phyloP scores from a whole-genome alignment of 257 asterid species.

The Petrea volubilis region DNA sequence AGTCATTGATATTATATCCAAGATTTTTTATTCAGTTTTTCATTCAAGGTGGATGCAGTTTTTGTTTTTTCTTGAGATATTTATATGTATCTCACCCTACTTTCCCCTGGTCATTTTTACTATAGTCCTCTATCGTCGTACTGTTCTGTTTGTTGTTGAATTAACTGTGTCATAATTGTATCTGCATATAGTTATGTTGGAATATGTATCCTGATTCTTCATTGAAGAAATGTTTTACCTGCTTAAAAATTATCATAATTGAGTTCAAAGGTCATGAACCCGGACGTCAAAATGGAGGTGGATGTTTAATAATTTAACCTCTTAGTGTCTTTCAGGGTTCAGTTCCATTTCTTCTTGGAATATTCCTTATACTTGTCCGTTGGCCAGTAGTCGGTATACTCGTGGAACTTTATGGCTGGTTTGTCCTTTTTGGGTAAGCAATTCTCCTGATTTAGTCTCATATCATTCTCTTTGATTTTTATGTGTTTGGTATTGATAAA shows the following conservation, averaged over 20 bases:
- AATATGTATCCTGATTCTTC: neutral
- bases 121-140: neutral
- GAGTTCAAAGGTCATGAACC: neutral
- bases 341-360: slow-evolving; percentile 63
- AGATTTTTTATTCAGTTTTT: neutral
- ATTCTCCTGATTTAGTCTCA: slow-evolving; percentile 2
- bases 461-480: neutral
- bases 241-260: slow-evolving; percentile 7
- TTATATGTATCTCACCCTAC: too few relatives aligned
- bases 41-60: neutral
- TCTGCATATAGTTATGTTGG: neutral
- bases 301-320: neutral
- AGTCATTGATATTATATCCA: neutral
- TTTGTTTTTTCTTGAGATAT: neutral
- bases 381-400: slow-evolving; percentile 83
- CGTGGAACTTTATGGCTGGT: slow-evolving; percentile 66
- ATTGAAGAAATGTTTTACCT: neutral
- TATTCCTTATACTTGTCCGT: slow-evolving; percentile 75
- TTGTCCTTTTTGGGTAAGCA: slow-evolving; percentile 67
- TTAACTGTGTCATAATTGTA: neutral
- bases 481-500: slow-evolving; percentile 6
- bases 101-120: neutral
- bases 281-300: neutral
- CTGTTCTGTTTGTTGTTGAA: neutral
- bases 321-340: slow-evolving; percentile 53